Evolutionary conservation across 1,284 basidiomycete species (phyloP).

Genomic region (Tausonia pullulans): DNA sequence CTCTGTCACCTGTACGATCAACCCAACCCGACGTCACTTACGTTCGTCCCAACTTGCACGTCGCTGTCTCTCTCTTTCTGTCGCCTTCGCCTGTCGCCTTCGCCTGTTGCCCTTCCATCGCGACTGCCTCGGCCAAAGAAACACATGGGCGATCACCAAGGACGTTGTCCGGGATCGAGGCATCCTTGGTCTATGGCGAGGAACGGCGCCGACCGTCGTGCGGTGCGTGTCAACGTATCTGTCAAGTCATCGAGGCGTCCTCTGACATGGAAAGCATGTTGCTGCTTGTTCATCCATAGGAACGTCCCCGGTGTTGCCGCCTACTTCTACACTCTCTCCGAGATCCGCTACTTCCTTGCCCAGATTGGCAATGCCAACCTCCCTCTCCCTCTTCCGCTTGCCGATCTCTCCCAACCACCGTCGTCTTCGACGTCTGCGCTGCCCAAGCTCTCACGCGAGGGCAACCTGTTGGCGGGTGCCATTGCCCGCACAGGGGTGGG

Average conservation of each 20-base stretch:
- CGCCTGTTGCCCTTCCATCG: not conserved
- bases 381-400: slow-evolving; percentile 37
- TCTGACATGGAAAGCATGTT: not conserved
- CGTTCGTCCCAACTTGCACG: too few species aligned
- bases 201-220: slow-evolving; percentile 66
- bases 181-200: slow-evolving; percentile 50
- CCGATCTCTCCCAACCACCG: not conserved
- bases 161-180: slow-evolving; percentile 37
- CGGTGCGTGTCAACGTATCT: slow-evolving; percentile 39
- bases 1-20: too few species aligned
- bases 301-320: slow-evolving; percentile 88
- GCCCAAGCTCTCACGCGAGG: slow-evolving; percentile 17
- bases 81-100: not conserved
- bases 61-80: too few species aligned
- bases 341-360: slow-evolving; percentile 60
- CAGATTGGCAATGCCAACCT: slow-evolving; percentile 32
- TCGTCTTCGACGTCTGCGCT: slow-evolving; percentile 5
- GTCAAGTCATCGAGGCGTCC: not conserved
- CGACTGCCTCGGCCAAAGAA: not conserved
- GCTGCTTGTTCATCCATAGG: slow-evolving; percentile 35
- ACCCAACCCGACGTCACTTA: too few species aligned
- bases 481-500: slow-evolving; percentile 75
- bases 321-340: slow-evolving; percentile 77
- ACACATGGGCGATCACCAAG: slow-evolving; percentile 17
- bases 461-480: slow-evolving; percentile 84